Percentiles rank a stretch among this genome's conserved stretches.
phyloP scores from a whole-genome alignment of 140 eudicot species.

The Stevia rebaudiana region DNA sequence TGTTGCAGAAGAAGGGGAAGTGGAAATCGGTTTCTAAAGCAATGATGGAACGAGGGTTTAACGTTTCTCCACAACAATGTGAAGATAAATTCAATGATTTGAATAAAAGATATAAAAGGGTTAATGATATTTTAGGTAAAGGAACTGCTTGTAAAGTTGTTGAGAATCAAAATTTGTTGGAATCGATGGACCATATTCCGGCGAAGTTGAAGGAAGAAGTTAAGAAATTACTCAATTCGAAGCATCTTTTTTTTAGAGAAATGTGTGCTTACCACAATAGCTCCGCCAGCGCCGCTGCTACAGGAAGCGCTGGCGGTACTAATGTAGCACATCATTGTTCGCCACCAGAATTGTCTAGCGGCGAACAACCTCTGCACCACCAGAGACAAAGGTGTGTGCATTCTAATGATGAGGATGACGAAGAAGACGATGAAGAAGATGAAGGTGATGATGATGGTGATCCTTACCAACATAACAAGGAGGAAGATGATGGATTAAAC shows the following conservation, averaged over 20 bases:
- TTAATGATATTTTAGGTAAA: constrained; percentile 75
- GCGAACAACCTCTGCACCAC: background rate
- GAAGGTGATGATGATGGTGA: constrained; percentile 23
- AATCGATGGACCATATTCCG: constrained; percentile 59
- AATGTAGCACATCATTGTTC: constrained; percentile 25
- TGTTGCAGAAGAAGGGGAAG: constrained; percentile 86
- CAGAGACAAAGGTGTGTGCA: constrained; percentile 41
- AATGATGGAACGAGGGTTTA: constrained; percentile 89
- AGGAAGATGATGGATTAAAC: constrained; percentile 35
- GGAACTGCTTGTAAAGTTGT: constrained; percentile 82
- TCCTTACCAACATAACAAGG: constrained; percentile 25
- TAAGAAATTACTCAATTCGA: constrained; percentile 70
- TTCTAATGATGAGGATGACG: constrained; percentile 33
- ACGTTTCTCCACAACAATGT: constrained; percentile 94
- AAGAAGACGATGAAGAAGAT: constrained; percentile 14
- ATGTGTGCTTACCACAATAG: constrained; percentile 93
- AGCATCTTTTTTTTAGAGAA: constrained; percentile 87
- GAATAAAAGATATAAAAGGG: constrained; percentile 91
- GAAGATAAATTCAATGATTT: constrained; percentile 92
- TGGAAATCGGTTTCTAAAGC: constrained; percentile 95
- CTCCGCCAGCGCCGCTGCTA: constrained; percentile 32
- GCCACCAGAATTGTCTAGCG: constrained; percentile 22
- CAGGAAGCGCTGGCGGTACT: background rate
- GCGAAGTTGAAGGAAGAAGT: constrained; percentile 75
- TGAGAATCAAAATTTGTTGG: constrained; percentile 75